phyloP scores from a whole-genome alignment of 2,329 filamentous ascomycete species.

The Lasiodiplodia gonubiensis region DNA sequence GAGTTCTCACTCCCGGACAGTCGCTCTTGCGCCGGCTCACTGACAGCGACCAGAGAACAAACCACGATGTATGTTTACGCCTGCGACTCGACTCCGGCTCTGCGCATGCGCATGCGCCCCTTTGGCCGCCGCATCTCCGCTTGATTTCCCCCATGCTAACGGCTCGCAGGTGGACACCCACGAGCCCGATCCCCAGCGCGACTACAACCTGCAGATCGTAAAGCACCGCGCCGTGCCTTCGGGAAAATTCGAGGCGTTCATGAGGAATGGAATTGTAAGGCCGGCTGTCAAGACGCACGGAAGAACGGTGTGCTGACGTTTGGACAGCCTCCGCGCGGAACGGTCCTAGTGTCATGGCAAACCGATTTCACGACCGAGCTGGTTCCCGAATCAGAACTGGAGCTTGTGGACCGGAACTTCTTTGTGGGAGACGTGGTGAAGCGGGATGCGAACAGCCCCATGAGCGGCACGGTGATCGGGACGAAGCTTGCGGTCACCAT shows the following conservation, averaged over 20 bases:
- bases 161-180: slow-evolving; percentile 52
- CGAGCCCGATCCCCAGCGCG: slow-evolving; percentile 49
- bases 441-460: slow-evolving; percentile 52
- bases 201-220: slow-evolving; percentile 46
- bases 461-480: slow-evolving; percentile 62
- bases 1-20: slow-evolving; percentile 29
- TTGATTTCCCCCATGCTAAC: neutral
- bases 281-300: too few species aligned
- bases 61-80: slow-evolving; percentile 36
- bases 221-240: slow-evolving; percentile 41
- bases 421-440: slow-evolving; percentile 64
- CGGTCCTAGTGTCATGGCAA: slow-evolving; percentile 58
- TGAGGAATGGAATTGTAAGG: slow-evolving; percentile 46
- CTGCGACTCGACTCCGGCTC: slow-evolving; percentile 12
- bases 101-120: neutral
- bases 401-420: slow-evolving; percentile 60
- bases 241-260: slow-evolving; percentile 46
- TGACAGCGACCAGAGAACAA: slow-evolving; percentile 39
- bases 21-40: slow-evolving; percentile 2
- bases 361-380: slow-evolving; percentile 49
- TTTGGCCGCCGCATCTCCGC: neutral
- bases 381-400: slow-evolving; percentile 51
- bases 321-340: slow-evolving; percentile 55
- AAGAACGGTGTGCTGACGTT: slow-evolving; percentile 2
- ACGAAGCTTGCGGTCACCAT: slow-evolving; percentile 55